Evolutionary conservation across 257 asterid genomes (phyloP).

Genomic region (Prunella vulgaris): DNA sequence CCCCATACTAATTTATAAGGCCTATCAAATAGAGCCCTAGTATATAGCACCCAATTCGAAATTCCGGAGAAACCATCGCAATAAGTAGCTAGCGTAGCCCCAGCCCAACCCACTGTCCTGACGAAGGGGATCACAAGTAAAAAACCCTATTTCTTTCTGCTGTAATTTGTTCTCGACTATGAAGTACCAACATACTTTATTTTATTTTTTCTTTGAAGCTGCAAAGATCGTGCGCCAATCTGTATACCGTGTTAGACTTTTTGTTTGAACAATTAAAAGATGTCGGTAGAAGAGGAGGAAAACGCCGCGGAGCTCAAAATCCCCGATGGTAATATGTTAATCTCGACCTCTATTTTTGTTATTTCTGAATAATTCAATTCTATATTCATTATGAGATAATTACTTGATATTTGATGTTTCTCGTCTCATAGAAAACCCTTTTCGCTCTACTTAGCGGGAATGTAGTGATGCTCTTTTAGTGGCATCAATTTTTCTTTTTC

Average conservation of each 20-base stretch:
- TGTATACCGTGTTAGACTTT: no score
- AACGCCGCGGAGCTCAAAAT: conserved; percentile 86
- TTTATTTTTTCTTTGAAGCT: not conserved
- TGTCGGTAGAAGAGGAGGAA: conserved; percentile 80
- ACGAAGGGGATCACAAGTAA: no score
- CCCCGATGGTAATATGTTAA: conserved; percentile 60
- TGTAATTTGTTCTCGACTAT: not conserved
- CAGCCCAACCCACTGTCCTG: no score
- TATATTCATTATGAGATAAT: not conserved
- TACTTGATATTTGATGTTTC: not conserved
- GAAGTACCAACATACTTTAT: not conserved
- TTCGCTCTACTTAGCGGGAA: not conserved
- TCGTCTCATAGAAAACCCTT: not conserved
- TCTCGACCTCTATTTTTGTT: not conserved
- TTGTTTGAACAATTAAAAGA: no score
- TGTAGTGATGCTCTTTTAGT: not conserved
- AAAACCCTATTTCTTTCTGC: no score
- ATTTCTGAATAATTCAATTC: not conserved
- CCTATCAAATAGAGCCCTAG: no score
- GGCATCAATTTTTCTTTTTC: not conserved
- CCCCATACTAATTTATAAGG: no score
- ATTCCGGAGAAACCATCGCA: no score
- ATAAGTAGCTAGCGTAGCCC: no score
- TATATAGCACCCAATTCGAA: no score
- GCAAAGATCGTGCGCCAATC: no score